phyloP scores from a whole-genome alignment of 805 yeast genomes.

The Ogataea dorogensis region DNA sequence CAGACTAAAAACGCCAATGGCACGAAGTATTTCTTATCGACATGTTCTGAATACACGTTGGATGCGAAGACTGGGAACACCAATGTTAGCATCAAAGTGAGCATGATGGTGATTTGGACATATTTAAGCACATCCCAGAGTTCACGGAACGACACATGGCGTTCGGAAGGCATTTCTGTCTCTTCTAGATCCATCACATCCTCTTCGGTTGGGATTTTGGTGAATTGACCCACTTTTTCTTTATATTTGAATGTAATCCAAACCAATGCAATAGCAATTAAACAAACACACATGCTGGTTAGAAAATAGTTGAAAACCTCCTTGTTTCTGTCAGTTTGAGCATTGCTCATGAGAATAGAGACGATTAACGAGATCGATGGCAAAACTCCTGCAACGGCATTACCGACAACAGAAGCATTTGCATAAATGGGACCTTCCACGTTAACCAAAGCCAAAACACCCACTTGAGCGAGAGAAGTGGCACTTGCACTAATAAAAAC shows the following conservation, averaged over 20 bases:
- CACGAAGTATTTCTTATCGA: conserved; percentile 46
- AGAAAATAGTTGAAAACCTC: conserved; percentile 39
- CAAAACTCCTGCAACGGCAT: conserved; percentile 89
- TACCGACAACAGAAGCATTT: conserved; percentile 92
- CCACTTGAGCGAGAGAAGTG: conserved; percentile 83
- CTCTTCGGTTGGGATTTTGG: conserved; percentile 2
- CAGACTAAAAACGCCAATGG: conserved; percentile 82
- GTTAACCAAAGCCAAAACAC: conserved; percentile 83
- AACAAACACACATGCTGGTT: conserved; percentile 27
- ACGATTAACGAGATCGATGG: conserved; percentile 72
- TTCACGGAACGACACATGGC: conserved; percentile 55
- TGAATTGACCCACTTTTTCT: conserved; percentile 9
- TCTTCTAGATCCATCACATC: conserved; percentile 5
- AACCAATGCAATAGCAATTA: conserved; percentile 20
- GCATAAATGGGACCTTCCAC: conserved; percentile 73
- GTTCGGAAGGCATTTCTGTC: conserved; percentile 12
- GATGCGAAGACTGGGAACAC: conserved; percentile 91
- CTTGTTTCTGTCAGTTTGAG: conserved; percentile 22
- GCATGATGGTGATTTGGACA: conserved; percentile 67
- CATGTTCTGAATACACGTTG: conserved; percentile 46
- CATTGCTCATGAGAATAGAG: conserved; percentile 39
- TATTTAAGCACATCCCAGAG: conserved; percentile 62
- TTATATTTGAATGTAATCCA: conserved; percentile 25
- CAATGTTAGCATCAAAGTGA: conserved; percentile 71
- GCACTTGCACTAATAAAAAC: conserved; percentile 70